A percentile compares a stretch with the other conserved stretches of the same genome.
phyloP scores from a whole-genome alignment of 331 rosid genomes.

The Pyrus hybrid region DNA sequence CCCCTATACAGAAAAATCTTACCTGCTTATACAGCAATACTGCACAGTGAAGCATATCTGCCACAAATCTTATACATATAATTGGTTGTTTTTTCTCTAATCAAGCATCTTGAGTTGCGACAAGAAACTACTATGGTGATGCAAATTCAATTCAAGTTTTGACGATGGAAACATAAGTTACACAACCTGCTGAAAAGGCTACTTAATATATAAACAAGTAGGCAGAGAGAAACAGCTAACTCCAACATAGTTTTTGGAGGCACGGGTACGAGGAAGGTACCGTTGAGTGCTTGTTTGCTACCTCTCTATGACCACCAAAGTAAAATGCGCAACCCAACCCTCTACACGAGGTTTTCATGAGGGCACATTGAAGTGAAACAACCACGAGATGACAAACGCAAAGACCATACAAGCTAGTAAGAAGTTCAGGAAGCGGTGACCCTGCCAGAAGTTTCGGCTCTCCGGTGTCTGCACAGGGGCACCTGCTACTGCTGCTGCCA shows the following conservation, averaged over 20 bases:
- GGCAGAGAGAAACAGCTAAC: conserved; percentile 12
- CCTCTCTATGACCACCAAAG: conserved; percentile 20
- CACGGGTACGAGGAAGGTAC: conserved; percentile 24
- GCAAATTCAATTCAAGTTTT: background rate
- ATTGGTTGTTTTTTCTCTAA: background rate
- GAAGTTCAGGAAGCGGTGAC: conserved; percentile 47
- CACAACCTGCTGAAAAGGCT: conserved; percentile 12
- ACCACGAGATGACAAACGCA: conserved; percentile 40
- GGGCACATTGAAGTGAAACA: conserved; percentile 47
- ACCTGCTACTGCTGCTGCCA: conserved; percentile 16
- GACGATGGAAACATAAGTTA: conserved; percentile 13
- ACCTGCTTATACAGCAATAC: background rate
- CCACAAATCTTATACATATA: background rate
- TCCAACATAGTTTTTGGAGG: conserved; percentile 19
- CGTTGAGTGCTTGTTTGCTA: conserved; percentile 3
- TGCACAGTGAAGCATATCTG: conserved; percentile 1
- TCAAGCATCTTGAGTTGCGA: background rate
- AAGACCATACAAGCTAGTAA: conserved; percentile 41
- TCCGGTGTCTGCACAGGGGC: conserved; percentile 23
- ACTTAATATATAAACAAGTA: conserved; percentile 27
- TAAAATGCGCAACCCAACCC: background rate
- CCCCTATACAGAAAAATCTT: background rate
- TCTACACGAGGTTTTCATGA: conserved; percentile 25
- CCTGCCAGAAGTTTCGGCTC: conserved; percentile 45
- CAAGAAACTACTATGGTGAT: conserved; percentile 6